Percentiles rank a stretch among this genome's conserved stretches.
phyloP scores from a whole-genome alignment of 2,329 filamentous ascomycete species.

The Sarocladium brachiariae region DNA sequence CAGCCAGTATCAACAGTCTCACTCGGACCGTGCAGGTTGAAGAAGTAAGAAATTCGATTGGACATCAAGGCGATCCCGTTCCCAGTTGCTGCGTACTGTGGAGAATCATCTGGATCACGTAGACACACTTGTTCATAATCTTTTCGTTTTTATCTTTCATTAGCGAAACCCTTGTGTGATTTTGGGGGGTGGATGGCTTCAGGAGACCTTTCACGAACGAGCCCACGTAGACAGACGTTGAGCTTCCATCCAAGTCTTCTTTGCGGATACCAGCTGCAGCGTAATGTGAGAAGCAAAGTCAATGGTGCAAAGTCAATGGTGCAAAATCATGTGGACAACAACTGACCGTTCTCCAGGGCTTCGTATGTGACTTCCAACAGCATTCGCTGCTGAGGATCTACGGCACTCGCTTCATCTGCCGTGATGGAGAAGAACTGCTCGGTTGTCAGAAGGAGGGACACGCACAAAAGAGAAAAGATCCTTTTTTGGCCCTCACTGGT shows the following conservation, averaged over 20 bases:
- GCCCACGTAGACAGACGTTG: slow-evolving; percentile 2
- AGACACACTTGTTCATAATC: slow-evolving; percentile 21
- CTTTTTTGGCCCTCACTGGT: background rate
- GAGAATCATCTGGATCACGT: background rate
- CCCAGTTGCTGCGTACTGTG: slow-evolving; percentile 39
- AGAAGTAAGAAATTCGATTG: slow-evolving; percentile 49
- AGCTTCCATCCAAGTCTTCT: slow-evolving; percentile 17
- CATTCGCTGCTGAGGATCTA: slow-evolving; percentile 44
- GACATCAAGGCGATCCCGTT: slow-evolving; percentile 46
- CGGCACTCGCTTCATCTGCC: background rate
- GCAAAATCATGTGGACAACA: too few relatives aligned
- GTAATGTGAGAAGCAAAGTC: background rate
- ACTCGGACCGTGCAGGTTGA: slow-evolving; percentile 48
- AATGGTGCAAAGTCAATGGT: background rate
- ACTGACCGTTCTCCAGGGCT: slow-evolving; percentile 37
- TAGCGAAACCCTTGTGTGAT: slow-evolving; percentile 38
- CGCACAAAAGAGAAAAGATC: background rate
- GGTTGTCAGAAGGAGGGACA: background rate
- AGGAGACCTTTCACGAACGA: slow-evolving; percentile 3
- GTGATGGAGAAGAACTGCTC: slow-evolving; percentile 7
- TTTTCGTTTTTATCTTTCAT: slow-evolving; percentile 47
- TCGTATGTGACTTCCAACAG: slow-evolving; percentile 45
- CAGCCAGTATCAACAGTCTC: slow-evolving; percentile 55
- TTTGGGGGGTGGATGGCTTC: slow-evolving; percentile 16
- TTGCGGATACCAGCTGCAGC: slow-evolving; percentile 31